These are phyloP conservation scores for Leishmania major DNA, from an alignment of 208 protist species.

Conservation along the genomic window DNA sequence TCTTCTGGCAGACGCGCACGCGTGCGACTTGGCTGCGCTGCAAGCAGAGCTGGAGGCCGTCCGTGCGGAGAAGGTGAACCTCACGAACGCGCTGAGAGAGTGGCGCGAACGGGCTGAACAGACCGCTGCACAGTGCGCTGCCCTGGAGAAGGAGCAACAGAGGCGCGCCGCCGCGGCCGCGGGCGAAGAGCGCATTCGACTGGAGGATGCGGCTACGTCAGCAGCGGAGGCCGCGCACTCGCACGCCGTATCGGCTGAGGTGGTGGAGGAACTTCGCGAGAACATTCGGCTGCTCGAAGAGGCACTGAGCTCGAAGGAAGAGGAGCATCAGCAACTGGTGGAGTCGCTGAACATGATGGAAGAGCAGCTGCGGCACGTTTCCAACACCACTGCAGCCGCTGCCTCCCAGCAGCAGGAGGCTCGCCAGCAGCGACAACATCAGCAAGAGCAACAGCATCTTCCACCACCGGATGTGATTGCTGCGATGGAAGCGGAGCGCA, in stretches of 20 bases:
- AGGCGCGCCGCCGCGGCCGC: neutral
- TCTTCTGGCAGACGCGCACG: neutral
- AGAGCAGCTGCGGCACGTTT: constrained; percentile 47
- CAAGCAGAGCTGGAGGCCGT: constrained; percentile 28
- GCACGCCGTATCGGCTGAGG: constrained; percentile 1
- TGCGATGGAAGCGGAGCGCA: constrained; percentile 16
- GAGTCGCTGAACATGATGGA: constrained; percentile 74
- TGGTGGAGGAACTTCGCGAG: constrained; percentile 41
- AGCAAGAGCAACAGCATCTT: neutral
- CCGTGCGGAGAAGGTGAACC: constrained; percentile 1
- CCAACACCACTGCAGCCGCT: constrained; percentile 12
- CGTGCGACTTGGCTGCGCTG: constrained; percentile 5
- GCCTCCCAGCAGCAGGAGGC: constrained; percentile 12
- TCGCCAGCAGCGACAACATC: neutral
- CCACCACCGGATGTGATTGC: constrained; percentile 14
- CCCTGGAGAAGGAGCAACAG: constrained; percentile 13
- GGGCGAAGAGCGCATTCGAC: constrained; percentile 5
- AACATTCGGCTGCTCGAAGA: constrained; percentile 65
- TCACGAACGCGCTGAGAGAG: constrained; percentile 8
- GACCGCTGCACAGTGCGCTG: constrained; percentile 14
- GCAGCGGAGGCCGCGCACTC: constrained; percentile 2
- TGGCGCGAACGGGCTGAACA: constrained; percentile 30
- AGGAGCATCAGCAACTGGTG: constrained; percentile 66
- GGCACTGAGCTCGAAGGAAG: constrained; percentile 61
- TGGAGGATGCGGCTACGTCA: neutral